Conservation (phyloP, 164 flowering plant genomes). For the Magnolia kwangsiensis region DNA sequence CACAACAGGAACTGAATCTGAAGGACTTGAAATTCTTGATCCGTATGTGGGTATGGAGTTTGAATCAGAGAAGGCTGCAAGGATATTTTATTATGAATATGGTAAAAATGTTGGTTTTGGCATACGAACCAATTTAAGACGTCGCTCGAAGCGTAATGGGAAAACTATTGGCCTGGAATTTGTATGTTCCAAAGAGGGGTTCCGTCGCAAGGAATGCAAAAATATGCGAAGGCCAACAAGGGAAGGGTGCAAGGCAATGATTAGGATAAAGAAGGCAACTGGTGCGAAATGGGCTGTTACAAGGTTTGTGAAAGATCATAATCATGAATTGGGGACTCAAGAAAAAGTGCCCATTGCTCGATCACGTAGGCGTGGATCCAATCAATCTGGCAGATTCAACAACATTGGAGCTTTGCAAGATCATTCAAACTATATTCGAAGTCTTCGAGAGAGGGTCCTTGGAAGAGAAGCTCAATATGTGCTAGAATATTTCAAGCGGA, state of each 20-base stretch:
- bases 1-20: neutral
- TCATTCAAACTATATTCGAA: slow-evolving; percentile 10
- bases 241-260: slow-evolving; percentile 3
- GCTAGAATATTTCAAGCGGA: slow-evolving; percentile 57
- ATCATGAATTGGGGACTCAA: neutral
- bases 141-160: slow-evolving; percentile 5
- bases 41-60: slow-evolving; percentile 13
- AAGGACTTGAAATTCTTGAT: neutral
- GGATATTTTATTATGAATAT: slow-evolving; percentile 2
- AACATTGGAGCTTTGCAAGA: slow-evolving; percentile 31
- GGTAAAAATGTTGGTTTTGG: slow-evolving; percentile 1
- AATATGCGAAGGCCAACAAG: neutral
- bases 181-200: slow-evolving; percentile 7
- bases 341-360: slow-evolving; percentile 11
- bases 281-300: neutral
- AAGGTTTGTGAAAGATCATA: neutral
- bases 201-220: slow-evolving; percentile 3
- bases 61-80: slow-evolving; percentile 9
- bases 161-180: neutral
- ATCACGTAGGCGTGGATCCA: slow-evolving; percentile 20
- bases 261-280: neutral
- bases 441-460: slow-evolving; percentile 36
- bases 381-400: slow-evolving; percentile 33
- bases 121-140: neutral
- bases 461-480: slow-evolving; percentile 68